Base-by-base conservation (phyloP, 2,329 filamentous ascomycete genomes). In the Alternaria conjuncta region DNA sequence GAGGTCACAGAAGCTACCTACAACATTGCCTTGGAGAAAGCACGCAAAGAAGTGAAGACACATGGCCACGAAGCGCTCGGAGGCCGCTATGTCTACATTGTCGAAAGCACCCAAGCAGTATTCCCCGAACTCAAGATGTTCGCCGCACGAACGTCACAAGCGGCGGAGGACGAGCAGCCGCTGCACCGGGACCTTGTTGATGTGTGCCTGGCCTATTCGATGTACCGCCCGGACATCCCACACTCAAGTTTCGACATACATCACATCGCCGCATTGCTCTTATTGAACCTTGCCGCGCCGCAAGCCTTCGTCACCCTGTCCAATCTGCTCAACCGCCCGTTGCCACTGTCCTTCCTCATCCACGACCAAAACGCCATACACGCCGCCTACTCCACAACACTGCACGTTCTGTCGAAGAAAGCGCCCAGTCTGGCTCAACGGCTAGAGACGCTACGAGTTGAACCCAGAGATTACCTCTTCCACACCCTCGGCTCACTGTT, bases 151-250 rank as follows among this genome's bases (percentile, higher is more conserved):
- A 68, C 66, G 20, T 60, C 69, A 30, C 59, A 68, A 2, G 56
- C 64, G 13, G 64, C 64, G 4, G 55, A 66, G n/a, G 72, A 76
- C 28, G 86, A 84, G 81, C 89, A 87, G 0, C 91, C 92, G 2
- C 82, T 94, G 11, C 88, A 94, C 74, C 83, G 88, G 61, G 84
- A 86, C 41, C 82, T 96, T 28, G 82, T 91, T 18, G 89, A 95
- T 74, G 88, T 96, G 10, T 84, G 95, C 64, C 89, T 89, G 72
- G 93, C 92, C 7, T 95, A 95, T 79, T 86, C 89, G 58, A 91
- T 93, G 87, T 96, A 96, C 79, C 87, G 92, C 64, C 90, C 89
- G 69, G 92, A 96, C 75, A 91, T 95, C 72, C 91, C 92, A 66
- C 94, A 93, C 73, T 57, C 63, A 12, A 86, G 92, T 61, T 85